Evolutionary conservation across 768 basidiomycete species (phyloP), one percentile per base, ranked within the genome.

Genomic region (Termitomyces sp.): DNA sequence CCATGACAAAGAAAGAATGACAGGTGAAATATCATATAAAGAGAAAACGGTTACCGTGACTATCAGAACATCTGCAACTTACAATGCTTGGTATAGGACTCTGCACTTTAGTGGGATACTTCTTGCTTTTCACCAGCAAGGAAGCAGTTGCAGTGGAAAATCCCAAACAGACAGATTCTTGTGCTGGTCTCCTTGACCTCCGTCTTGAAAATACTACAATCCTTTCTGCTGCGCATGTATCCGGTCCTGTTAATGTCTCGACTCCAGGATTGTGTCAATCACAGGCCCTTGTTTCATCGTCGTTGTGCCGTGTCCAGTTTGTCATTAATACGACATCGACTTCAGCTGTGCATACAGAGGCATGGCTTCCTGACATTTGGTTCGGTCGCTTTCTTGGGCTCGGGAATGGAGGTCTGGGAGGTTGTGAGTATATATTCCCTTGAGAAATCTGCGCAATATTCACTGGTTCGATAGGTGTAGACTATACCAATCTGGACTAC

Each of bases 361-460:
- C 50, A 30, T 60, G 59, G 59, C 59, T 60, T 22, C 59, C 59
- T 1, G 59, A 60, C n/a, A 30, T 27, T 15, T 60, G 59, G 59
- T 57, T 51, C 24, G 59, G 59, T 20, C 55, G 59, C 12, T 57
- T 60, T 8, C 41, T 60, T 5, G 59, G 49, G 12, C 24, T 60
- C 1, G 59, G 59, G 1, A 60, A 60, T 24, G 59, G 55, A 7
- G 59, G 59, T 22, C 11, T 57, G 3, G 49, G 33, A 3, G 59
- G 59, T 27, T 57, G 50, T 57, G 33, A 11, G 22, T 24, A 2
- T 22, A 18, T 4, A 12, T 0, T 22, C 6, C 18, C 16, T 3
- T 8, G 9, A 11, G 5, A 36, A 22, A 12, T 7, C 9, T 3
- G 8, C 41, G n/a, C 8, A 7, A 9, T 16, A 31, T 37, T 15